Percentiles rank a stretch among this genome's conserved stretches.
Evolutionary conservation across 1,284 basidiomycete genomes (phyloP).

Genomic region (Agaricales sp.): DNA sequence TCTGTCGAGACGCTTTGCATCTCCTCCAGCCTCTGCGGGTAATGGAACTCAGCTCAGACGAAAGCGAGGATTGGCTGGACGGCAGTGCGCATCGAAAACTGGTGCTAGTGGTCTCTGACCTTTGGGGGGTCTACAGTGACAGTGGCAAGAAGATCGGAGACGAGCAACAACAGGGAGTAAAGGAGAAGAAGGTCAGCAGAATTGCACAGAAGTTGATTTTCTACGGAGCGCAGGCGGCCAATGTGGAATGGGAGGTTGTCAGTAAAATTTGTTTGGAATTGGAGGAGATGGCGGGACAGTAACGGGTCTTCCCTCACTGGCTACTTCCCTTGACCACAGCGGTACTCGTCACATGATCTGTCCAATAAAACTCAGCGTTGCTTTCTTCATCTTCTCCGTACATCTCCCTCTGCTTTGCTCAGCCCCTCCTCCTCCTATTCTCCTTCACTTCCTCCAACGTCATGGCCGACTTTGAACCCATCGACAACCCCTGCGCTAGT

Average conservation of each 20-base stretch:
- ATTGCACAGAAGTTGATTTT: constrained; percentile 44
- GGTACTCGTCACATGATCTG: not conserved
- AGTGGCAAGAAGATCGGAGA: not conserved
- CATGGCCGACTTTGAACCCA: not conserved
- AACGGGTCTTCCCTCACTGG: not conserved
- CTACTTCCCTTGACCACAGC: not conserved
- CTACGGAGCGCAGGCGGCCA: constrained; percentile 42
- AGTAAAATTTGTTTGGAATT: not conserved
- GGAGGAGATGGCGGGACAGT: not conserved
- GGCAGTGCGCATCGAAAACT: constrained; percentile 28
- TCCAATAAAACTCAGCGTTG: not conserved
- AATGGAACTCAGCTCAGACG: constrained; percentile 15
- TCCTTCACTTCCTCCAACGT: not conserved
- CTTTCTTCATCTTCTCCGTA: constrained; percentile 25
- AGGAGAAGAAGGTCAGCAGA: constrained; percentile 23
- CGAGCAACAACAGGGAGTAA: not conserved
- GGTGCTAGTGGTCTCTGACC: constrained; percentile 44
- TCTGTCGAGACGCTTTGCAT: constrained; percentile 41
- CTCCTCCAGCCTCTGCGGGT: constrained; percentile 41
- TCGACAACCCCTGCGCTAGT: constrained; percentile 15
- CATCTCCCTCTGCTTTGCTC: constrained; percentile 27
- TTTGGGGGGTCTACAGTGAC: constrained; percentile 26
- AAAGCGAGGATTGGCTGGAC: constrained; percentile 9
- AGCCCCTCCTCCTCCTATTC: not conserved
- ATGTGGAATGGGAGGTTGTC: constrained; percentile 26